Evolutionary conservation across 2,329 filamentous ascomycete species (phyloP), one percentile per base, ranked within the genome.

Genomic region (Monosporascus ibericus): DNA sequence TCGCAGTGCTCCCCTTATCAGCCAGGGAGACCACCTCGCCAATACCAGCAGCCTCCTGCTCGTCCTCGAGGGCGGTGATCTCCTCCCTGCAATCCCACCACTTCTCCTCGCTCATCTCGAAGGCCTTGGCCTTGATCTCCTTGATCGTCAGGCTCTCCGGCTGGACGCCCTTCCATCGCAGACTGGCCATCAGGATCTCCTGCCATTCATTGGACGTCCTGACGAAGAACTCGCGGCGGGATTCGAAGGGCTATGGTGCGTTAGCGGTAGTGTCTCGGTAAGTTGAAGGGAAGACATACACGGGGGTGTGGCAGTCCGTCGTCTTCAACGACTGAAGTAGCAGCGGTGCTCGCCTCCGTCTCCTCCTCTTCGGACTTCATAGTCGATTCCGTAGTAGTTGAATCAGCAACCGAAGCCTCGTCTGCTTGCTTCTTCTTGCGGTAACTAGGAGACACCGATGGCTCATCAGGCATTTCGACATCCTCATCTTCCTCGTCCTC

Each of bases 41-140:
- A 69, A 97, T 96, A 9, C 94, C 92, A 36, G 91, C 90, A 48
- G 88, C 92, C 71, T 96, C 92, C 74, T 97, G 91, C 74, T 96
- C 92, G 71, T 96, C 92, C 72, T 99, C 94, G 65, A 97, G 71
- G 6, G 84, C 87, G 50, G 86, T 87, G 59, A 99, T 88, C 73
- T 97, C 92, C 74, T 99, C 94, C 62, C 94, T 82, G 67, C 87
- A 91, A 76, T 96, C 94, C 94, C 94, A 99, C 94, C 94, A 99
- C 70, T 95, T 96, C 73, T 92, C 88, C 71, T 99, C 94, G 40
- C 92, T 92, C 58, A 90, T 79, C 65, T 90, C 87, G 68, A 96
- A 99, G 1, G 91, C 94, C 67, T 84, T 85, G 63, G 92, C 87
- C 69, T 95, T 91, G 63, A 97, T 85, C 74, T 97, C 94, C 76